Base-by-base conservation (phyloP, 2,329 filamentous ascomycete genomes). In the Cryphonectria parasitica region DNA sequence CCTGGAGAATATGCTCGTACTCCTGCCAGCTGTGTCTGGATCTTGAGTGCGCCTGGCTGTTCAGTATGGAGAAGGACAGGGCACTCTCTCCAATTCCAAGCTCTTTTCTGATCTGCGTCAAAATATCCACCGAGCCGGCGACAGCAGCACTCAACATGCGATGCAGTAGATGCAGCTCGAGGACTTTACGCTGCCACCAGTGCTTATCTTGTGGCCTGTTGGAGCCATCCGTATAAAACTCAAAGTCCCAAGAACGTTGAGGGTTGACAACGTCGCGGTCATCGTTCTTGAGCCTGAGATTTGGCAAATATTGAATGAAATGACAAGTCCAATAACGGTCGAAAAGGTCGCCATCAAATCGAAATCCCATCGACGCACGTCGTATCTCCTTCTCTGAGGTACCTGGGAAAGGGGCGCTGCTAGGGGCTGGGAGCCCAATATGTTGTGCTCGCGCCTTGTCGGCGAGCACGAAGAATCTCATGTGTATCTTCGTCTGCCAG, bases 241-340 rank as follows among this genome's bases (percentile, higher is more conserved):
- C 8, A 54, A 65, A 39, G 4, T 17, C 19, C 17, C 31, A 34
- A 15, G 1, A 0, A 1, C 13, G 6, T 5, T 45, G 61, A 39
- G 61, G 34, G n/a, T 15, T n/a, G 22, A 8, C 11, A 22, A 22
- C 17, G 17, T 28, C 17, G 22, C 2, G 36, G 6, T 45, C 4
- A 1, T 15, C 17, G 13, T 7, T 22, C 11, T 22, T 3, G 6
- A 8, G 15, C 4, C 13, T 11, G 15, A 15, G 58, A n/a, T 22
- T 58, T 39, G 70, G 67, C 8, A 69, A 25, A 45, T 72, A 60
- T 62, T 79, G 71, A 19, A 78, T 66, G n/a, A 77, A 66, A 62
- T 77, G 73, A 52, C 77, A 78, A 0, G 78, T 80, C 78, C 78
- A 79, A 49, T 76, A 79, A 0, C 78, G 75, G 58, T 80, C 78